Conservation (phyloP, 306 rosid species). For the Macrotyloma uniflorum region DNA sequence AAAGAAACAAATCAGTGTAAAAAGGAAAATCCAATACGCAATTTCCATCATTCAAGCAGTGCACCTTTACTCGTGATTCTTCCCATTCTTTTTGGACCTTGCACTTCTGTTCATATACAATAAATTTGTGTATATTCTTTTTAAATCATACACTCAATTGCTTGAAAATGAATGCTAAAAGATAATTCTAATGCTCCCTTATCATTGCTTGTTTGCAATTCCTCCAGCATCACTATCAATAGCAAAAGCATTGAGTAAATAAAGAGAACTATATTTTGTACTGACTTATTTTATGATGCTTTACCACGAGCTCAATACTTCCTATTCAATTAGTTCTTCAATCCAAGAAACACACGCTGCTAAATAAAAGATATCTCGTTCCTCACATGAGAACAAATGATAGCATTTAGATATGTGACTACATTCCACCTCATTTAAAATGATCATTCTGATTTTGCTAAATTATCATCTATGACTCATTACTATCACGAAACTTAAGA, state of each 20-base stretch:
- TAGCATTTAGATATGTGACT: not conserved
- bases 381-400: not conserved
- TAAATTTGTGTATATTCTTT: not conserved
- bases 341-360: not conserved
- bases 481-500: not conserved
- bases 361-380: not conserved
- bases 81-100: not conserved
- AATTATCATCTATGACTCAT: not conserved
- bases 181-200: not conserved
- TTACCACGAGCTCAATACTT: not conserved
- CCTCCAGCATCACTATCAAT: conserved; percentile 4
- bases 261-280: too few relatives aligned
- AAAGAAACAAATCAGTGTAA: not conserved
- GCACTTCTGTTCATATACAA: not conserved
- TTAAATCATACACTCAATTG: not conserved
- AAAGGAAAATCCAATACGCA: not conserved
- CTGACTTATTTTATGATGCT: not conserved
- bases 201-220: not conserved
- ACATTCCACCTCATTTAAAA: not conserved
- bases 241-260: not conserved
- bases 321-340: not conserved
- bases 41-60: not conserved
- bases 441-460: not conserved
- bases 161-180: not conserved
- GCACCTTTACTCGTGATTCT: not conserved